Evolutionary conservation across 352 stramenopile genomes (phyloP), one percentile per base, ranked within the genome.

Genomic region (Phytopythium sindhum): DNA sequence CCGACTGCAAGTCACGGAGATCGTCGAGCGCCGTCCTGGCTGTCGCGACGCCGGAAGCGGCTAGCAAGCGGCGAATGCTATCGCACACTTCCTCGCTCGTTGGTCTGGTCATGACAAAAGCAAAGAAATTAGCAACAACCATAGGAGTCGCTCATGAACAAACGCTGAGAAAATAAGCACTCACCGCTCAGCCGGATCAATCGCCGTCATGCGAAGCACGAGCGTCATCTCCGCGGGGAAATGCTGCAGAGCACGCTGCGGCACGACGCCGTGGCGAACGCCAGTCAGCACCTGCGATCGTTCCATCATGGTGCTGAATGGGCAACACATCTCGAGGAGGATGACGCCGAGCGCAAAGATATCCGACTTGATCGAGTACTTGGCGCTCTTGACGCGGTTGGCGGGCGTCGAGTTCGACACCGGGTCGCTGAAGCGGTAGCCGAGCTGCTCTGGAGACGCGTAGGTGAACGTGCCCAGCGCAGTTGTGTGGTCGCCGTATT

Each of bases 251-350:
- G 80, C 78, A n/a, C 77, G 69, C 48, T 89, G 80, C 3, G 86
- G 84, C n/a, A 95, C 74, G 28, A 95, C 82, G 4, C 86, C 86
- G 37, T 95, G 86, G 37, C 86, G 80, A 26, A 92, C 82, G 57
- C 57, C 81, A 10, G 84, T 95, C 8, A 95, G 67, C 37, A 95
- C 86, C 70, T 95, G 86, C 33, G 85, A 90, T 19, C 86, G 75
- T 64, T 95, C 86, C 86, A 95, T 95, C 83, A 91, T 91, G 23
- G 86, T 95, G 61, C 79, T 69, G 62, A 91, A 95, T 17, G 84
- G 83, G 57, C 81, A 91, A 45, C 86, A 95, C 11, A 95, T 58
- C 65, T 95, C 86, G n/a, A 95, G 66, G 29, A 95, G 72, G 66
- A 95, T 91, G 41, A 95, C 80, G 42, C 86, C 86, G 31, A 95